These are phyloP conservation scores for Friedmanniomyces endolithicus DNA, from an alignment of 495 filamentous ascomycete genomes.

Conservation along the genomic window DNA sequence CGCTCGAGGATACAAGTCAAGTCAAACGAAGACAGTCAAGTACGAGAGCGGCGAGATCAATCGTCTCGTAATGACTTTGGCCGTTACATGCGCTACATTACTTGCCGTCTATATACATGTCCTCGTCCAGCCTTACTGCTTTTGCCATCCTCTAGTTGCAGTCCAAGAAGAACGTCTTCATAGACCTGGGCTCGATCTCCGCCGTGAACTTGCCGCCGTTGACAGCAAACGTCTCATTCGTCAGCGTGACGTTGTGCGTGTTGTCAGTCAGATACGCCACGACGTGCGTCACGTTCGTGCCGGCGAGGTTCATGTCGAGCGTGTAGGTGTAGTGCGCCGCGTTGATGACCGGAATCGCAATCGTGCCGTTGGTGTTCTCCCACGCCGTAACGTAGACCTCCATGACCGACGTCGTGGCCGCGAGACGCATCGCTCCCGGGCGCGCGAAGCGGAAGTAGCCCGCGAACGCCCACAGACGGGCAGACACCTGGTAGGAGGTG, in stretches of 20 bases:
- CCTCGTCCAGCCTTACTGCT: too few species aligned
- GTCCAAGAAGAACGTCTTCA: constrained; percentile 18
- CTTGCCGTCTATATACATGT: too few species aligned
- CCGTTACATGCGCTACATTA: too few species aligned
- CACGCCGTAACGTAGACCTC: constrained; percentile 17
- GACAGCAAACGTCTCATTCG: background rate
- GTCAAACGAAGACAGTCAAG: too few species aligned
- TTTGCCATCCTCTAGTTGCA: background rate
- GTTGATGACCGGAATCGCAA: constrained; percentile 19
- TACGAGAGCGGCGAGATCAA: too few species aligned
- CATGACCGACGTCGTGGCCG: constrained; percentile 6
- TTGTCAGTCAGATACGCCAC: constrained; percentile 19
- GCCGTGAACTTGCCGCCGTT: constrained; percentile 8
- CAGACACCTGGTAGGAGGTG: constrained; percentile 12
- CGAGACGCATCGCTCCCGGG: constrained; percentile 13
- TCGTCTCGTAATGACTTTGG: too few species aligned
- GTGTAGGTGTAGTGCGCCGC: constrained; percentile 18
- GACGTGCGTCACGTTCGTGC: constrained; percentile 4
- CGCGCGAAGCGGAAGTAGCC: constrained; percentile 21
- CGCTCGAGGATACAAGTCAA: too few species aligned
- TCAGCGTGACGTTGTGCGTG: constrained; percentile 15
- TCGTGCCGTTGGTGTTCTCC: constrained; percentile 18
- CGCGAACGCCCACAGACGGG: constrained; percentile 18
- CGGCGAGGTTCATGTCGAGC: constrained; percentile 6
- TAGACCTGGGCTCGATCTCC: constrained; percentile 10